A percentile compares a stretch with the other conserved stretches of the same genome.
Evolutionary conservation across 495 filamentous ascomycete species (phyloP).

Genomic region (Aspergillus leporis): DNA sequence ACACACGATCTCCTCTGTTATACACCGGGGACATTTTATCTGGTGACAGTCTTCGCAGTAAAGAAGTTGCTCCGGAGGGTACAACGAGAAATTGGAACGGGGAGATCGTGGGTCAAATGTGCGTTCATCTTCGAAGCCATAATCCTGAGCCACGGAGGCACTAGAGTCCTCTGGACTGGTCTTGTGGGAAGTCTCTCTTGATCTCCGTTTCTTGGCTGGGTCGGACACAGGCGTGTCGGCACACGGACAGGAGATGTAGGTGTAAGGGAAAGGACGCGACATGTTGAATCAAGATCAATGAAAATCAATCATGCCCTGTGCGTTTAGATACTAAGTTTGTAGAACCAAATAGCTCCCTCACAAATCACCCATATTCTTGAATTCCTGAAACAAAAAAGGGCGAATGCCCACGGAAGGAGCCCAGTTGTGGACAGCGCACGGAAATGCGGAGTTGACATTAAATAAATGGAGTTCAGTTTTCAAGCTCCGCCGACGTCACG

Average conservation of each 20-base stretch:
- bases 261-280: slow-evolving; percentile 81
- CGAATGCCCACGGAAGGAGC: neutral
- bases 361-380: neutral
- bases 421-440: slow-evolving; percentile 4
- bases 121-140: slow-evolving; percentile 70
- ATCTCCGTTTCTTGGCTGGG: slow-evolving; percentile 39
- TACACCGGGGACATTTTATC: slow-evolving; percentile 90
- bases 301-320: neutral
- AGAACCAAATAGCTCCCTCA: neutral
- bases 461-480: neutral
- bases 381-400: neutral
- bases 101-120: slow-evolving; percentile 84
- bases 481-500: slow-evolving; percentile 10
- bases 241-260: slow-evolving; percentile 91
- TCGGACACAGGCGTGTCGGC: slow-evolving; percentile 56
- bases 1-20: slow-evolving; percentile 86
- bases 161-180: slow-evolving; percentile 34
- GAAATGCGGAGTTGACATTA: neutral
- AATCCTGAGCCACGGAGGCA: slow-evolving; percentile 30
- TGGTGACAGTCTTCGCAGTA: slow-evolving; percentile 97
- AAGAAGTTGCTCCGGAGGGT: slow-evolving; percentile 88
- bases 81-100: slow-evolving; percentile 84
- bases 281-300: slow-evolving; percentile 40
- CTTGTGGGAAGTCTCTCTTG: slow-evolving; percentile 42
- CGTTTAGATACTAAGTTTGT: neutral